Base-by-base conservation (phyloP, 768 basidiomycete species). In the Lactarius akahatsu region DNA sequence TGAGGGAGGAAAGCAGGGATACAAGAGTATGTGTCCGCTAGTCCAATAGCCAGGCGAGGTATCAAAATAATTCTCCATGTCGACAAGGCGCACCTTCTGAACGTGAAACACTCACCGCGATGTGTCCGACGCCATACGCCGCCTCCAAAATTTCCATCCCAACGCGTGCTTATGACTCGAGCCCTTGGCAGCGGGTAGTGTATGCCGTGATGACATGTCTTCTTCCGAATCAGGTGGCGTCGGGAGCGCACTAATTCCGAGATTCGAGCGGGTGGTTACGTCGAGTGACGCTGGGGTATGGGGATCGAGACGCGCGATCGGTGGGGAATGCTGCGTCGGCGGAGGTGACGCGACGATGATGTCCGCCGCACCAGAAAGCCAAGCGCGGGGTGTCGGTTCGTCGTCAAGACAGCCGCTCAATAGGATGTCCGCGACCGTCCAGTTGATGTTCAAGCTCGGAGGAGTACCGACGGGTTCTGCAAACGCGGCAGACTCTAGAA, bases 381-480 rank as follows among this genome's bases (percentile, higher is more conserved):
- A 76, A 10, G 74, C 75, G 20, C 76, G 76, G 15, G 72, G 57
- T 38, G 50, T 9, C 45, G 63, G n/a, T 38, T 65, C 70, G 11
- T 67, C 68, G 61, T 80, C 78, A n/a, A 80, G 75, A 7, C 70
- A 71, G 11, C 77, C 78, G 55, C 73, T 73, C 4, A 80, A 71
- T 1, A 79, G 64, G 52, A 75, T 62, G 60, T 79, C 79, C 3
- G 75, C 73, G 30, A 79, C 69, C 4, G 75, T 74, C 75, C 75
- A 78, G 47, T 75, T 73, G 16, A 69, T 41, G 61, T 63, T 43
- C 62, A 65, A 60, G 61, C 30, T 62, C 57, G 50, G 62, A 43
- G 52, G 61, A n/a, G 67, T 50, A 55, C 58, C 59, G 52, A 70
- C 13, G 57, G 61, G 61, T 54, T 65, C 59, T 11, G 58, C 50